These are phyloP conservation scores for Yamadazyma sp. DNA, from an alignment of 805 yeast genomes.

Conservation along the genomic window DNA sequence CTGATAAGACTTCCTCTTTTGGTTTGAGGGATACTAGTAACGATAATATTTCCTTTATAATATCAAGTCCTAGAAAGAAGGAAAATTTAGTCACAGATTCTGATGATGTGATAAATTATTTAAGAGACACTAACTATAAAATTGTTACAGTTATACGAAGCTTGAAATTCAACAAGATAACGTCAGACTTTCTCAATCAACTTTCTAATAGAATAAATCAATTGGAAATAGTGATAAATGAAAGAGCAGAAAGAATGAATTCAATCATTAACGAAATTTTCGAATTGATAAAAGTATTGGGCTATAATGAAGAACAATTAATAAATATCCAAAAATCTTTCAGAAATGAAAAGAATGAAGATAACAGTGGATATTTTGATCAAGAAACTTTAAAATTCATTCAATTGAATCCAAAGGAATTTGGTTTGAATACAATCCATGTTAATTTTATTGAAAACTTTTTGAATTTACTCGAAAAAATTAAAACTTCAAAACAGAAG, in stretches of 20 bases:
- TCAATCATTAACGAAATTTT: constrained; percentile 24
- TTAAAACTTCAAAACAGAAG: constrained; percentile 33
- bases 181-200: constrained; percentile 22
- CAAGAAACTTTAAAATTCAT: constrained; percentile 36
- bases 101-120: constrained; percentile 20
- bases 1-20: constrained; percentile 9
- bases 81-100: not conserved
- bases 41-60: constrained; percentile 19
- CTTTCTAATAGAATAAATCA: constrained; percentile 24
- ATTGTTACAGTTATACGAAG: constrained; percentile 33
- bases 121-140: constrained; percentile 37
- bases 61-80: constrained; percentile 28
- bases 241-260: constrained; percentile 22
- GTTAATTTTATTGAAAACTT: constrained; percentile 29
- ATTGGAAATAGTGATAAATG: constrained; percentile 23
- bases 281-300: constrained; percentile 22
- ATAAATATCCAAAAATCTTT: constrained; percentile 29
- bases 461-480: constrained; percentile 26
- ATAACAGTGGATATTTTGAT: constrained; percentile 33
- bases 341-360: constrained; percentile 7
- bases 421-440: constrained; percentile 37
- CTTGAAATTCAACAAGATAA: constrained; percentile 35
- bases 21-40: constrained; percentile 5
- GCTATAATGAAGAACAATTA: constrained; percentile 31
- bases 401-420: constrained; percentile 32